Evolutionary conservation across 306 rosid genomes (phyloP).

Genomic region (Prunus kanzakura): DNA sequence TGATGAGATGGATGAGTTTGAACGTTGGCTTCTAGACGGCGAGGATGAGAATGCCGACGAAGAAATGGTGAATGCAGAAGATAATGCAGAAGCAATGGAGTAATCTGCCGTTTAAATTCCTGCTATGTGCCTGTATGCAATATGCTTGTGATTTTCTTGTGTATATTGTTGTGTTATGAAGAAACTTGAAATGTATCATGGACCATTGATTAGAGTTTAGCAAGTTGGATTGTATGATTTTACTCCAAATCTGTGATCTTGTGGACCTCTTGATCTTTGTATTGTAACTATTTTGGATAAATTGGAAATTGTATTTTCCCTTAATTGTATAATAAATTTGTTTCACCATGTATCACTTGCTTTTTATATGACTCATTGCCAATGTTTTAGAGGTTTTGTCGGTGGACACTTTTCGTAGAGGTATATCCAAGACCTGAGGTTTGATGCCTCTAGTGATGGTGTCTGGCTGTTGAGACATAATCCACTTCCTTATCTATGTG

Average conservation of each 20-base stretch:
- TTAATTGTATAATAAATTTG: neutral
- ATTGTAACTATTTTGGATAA: neutral
- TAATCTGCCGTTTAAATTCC: slow-evolving; percentile 7
- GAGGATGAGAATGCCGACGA: slow-evolving; percentile 56
- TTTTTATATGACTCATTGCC: neutral
- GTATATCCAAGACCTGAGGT: neutral
- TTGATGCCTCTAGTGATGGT: neutral
- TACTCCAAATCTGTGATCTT: neutral
- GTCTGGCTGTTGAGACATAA: neutral
- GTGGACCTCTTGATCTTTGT: neutral
- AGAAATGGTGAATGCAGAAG: slow-evolving; percentile 64
- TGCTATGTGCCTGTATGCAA: slow-evolving; percentile 13
- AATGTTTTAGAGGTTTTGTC: neutral
- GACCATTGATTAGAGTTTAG: neutral
- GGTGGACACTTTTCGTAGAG: neutral
- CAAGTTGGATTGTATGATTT: neutral
- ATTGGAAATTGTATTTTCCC: neutral
- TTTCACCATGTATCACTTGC: neutral
- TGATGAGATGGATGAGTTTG: slow-evolving; percentile 79
- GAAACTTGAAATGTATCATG: neutral
- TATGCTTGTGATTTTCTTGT: slow-evolving; percentile 15
- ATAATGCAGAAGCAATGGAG: slow-evolving; percentile 36
- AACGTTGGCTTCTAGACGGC: slow-evolving; percentile 74
- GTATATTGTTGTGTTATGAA: neutral
- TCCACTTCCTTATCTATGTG: neutral